Percentiles rank a stretch among this genome's conserved stretches.
Conservation (phyloP, 2,329 filamentous ascomycete genomes). For the Talaromyces sp. region DNA sequence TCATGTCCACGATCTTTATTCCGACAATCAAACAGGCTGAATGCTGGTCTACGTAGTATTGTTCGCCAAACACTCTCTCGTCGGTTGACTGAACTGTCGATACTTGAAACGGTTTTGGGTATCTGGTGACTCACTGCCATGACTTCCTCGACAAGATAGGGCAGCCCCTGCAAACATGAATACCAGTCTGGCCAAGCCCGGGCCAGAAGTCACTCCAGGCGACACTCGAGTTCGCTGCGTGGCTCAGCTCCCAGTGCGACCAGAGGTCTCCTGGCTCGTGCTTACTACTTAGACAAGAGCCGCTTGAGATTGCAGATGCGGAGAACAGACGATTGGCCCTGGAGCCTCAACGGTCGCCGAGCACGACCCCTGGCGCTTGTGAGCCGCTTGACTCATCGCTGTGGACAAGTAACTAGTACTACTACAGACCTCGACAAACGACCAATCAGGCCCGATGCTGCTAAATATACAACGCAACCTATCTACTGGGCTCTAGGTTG, state of each 20-base stretch:
- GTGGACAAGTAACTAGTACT: not conserved
- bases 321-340: slow-evolving; percentile 10
- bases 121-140: slow-evolving; percentile 1
- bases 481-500: not conserved
- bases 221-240: not conserved
- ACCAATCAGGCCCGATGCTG: not conserved
- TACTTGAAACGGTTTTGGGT: slow-evolving; percentile 5
- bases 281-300: not conserved
- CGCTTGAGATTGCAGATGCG: slow-evolving; percentile 9
- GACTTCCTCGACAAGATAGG: not conserved
- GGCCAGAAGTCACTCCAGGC: not conserved
- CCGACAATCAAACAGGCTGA: not conserved
- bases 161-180: not conserved
- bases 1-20: not conserved
- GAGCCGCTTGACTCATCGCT: slow-evolving; percentile 6
- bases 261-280: not conserved
- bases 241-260: not conserved
- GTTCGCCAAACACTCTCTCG: not conserved
- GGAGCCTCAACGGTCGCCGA: not conserved
- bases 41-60: no score
- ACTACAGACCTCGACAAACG: not conserved
- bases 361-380: slow-evolving; percentile 15
- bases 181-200: not conserved
- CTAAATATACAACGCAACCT: slow-evolving; percentile 1
- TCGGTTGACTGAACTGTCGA: not conserved